These are phyloP conservation scores for Suillus tomentosus DNA, from an alignment of 768 basidiomycete genomes.

Conservation along the genomic window DNA sequence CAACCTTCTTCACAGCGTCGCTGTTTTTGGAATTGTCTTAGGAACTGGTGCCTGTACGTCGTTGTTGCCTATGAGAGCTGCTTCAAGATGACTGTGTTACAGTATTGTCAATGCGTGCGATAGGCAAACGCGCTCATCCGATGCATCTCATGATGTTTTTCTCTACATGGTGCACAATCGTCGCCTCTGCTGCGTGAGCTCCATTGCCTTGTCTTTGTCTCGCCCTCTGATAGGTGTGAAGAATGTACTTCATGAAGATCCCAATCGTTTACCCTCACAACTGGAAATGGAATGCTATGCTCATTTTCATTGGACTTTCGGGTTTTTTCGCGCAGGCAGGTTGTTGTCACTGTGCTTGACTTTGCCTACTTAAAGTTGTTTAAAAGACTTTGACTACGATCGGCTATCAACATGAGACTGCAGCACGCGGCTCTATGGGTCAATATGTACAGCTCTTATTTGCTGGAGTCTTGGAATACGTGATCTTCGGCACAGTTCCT, in stretches of 20 bases:
- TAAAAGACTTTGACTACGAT: constrained; percentile 56
- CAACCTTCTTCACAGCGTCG: constrained; percentile 42
- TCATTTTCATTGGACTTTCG: constrained; percentile 21
- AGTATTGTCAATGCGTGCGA: constrained; percentile 61
- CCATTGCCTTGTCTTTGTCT: not conserved
- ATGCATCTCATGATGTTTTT: constrained; percentile 73
- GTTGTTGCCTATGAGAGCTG: not conserved
- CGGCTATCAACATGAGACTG: constrained; percentile 67
- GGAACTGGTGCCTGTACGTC: constrained; percentile 69
- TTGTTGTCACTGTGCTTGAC: not conserved
- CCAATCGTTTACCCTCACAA: constrained; percentile 20
- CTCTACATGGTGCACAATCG: constrained; percentile 52
- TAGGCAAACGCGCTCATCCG: constrained; percentile 76
- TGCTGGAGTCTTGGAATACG: constrained; percentile 60
- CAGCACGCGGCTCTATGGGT: constrained; percentile 61
- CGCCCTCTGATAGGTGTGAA: constrained; percentile 7
- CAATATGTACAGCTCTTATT: constrained; percentile 70
- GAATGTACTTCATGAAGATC: constrained; percentile 15
- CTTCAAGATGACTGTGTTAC: not conserved
- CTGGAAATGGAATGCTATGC: constrained; percentile 20
- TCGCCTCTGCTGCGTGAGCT: constrained; percentile 17
- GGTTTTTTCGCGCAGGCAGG: constrained; percentile 23
- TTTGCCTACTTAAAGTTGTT: not conserved
- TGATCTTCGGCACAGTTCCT: constrained; percentile 64
- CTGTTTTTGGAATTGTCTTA: constrained; percentile 66